A percentile compares a stretch with the other conserved stretches of the same genome.
Conservation (phyloP, 202 grass and related monocot genomes). For the Digitaria exilis region DNA sequence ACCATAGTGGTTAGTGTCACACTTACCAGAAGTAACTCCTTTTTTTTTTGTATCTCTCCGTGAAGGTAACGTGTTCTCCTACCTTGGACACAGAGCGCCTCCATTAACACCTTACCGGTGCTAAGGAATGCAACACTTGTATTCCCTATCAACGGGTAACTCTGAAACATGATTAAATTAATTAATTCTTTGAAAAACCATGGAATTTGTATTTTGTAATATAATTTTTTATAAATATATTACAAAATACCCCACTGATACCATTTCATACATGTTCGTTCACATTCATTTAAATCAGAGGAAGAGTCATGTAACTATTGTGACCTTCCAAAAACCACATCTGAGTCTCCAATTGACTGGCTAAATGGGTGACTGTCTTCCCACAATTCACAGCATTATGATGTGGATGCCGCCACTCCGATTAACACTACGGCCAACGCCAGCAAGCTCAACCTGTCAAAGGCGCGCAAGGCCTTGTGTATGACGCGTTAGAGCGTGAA, state of each 20-base stretch:
- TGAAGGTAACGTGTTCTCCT: neutral
- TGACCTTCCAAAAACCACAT: no score
- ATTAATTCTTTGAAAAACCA: neutral
- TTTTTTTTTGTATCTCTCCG: neutral
- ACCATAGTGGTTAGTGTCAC: neutral
- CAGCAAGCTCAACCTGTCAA: neutral
- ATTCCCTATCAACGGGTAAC: slow-evolving; percentile 9
- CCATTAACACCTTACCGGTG: slow-evolving; percentile 26
- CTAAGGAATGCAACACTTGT: neutral
- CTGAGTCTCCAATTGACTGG: no score
- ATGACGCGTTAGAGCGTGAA: slow-evolving; percentile 1
- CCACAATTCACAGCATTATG: no score
- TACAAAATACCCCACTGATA: no score
- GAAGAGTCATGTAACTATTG: no score
- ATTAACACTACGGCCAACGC: slow-evolving; percentile 14
- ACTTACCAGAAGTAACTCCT: no score
- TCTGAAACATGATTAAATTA: neutral
- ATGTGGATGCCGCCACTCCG: neutral
- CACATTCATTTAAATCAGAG: no score
- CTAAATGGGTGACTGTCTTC: no score
- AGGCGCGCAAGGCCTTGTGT: slow-evolving; percentile 24
- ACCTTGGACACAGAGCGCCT: slow-evolving; percentile 14
- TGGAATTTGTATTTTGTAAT: neutral
- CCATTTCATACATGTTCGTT: no score
- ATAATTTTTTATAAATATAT: no score